Base-by-base conservation (phyloP, 2,329 filamentous ascomycete species). In the Apiospora arundinis region DNA sequence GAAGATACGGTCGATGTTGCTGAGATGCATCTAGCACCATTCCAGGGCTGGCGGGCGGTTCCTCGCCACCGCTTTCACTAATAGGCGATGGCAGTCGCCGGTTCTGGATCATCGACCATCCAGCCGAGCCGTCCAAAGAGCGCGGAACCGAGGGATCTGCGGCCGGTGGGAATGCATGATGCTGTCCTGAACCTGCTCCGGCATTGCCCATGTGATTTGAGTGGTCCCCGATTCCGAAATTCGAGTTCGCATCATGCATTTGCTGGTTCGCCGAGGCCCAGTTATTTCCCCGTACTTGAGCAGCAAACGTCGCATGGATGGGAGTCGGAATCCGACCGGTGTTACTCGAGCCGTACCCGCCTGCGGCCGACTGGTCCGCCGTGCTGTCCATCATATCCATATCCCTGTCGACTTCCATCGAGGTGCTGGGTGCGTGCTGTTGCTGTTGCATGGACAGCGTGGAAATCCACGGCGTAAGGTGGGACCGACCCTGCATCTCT, bases 1-100 rank as follows among this genome's bases (percentile, higher is more conserved):
- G 75, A 70, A 82, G 67, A 70, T 80, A 72, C 71, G 81, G 77
- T 73, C 81, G 76, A 74, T 81, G 76, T 45, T 45, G 42, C 76
- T 79, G 75, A 9, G 75, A 71, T 46, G 74, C 75, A 73, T 84
- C 82, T 45, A 84, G 75, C 1, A 82, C 77, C 82, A 85, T 85
- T 48, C 79, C 79, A 0, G 83, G 80, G 71, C 80, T 83, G n/a
- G 70, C 71, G 69, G 72, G 77, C 9, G 75, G 76, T 68, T 88
- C 87, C 71, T 89, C 87, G 23, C 82, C 83, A 45, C 83, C 83
- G 71, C 78, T 83, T 74, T 90, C 88, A 69, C 87, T 90, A 69
- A 90, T 90, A n/a, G 88, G 88, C 5, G 88, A 90, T 2, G 88
- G 88, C 1, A 90, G 81, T 21, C 87, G 85, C 37, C 87, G 83